Conservation (phyloP, 2,329 filamentous ascomycete genomes). For the Colletotrichum gigasporum region DNA sequence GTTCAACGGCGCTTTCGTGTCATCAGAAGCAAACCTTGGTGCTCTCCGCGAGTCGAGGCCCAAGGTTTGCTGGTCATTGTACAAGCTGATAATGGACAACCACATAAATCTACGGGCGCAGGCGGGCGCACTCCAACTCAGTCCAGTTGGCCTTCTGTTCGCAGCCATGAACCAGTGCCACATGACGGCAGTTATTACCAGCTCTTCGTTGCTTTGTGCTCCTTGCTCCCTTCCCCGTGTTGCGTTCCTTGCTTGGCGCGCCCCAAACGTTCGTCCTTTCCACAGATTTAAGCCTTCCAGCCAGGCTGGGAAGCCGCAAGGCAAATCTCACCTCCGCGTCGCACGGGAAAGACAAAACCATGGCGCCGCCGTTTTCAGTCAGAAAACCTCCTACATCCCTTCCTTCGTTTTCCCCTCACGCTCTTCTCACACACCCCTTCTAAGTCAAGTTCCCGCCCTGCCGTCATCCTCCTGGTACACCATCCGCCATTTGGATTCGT, state of each 20-base stretch:
- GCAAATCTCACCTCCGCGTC: background rate
- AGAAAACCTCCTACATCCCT: slow-evolving; percentile 9
- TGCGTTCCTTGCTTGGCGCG: background rate
- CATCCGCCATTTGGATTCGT: slow-evolving; percentile 7
- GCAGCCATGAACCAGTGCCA: background rate
- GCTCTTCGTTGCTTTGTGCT: background rate
- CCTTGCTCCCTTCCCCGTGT: background rate
- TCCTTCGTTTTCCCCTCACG: slow-evolving; percentile 2
- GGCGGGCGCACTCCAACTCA: background rate
- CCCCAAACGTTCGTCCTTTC: slow-evolving; percentile 6
- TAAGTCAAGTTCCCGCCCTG: background rate
- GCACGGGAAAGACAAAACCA: background rate
- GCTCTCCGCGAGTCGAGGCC: background rate
- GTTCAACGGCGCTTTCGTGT: background rate
- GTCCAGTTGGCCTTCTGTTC: background rate
- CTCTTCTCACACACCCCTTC: slow-evolving; percentile 5
- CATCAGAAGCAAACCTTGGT: slow-evolving; percentile 1
- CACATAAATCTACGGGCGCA: background rate
- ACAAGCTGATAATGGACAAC: background rate
- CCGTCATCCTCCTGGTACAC: background rate
- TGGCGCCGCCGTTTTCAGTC: slow-evolving; percentile 21
- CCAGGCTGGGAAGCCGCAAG: background rate
- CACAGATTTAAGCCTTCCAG: background rate
- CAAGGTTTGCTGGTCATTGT: background rate
- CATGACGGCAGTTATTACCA: background rate